Base-by-base conservation (phyloP, 2,329 filamentous ascomycete species). In the Grosmannia huntii region DNA sequence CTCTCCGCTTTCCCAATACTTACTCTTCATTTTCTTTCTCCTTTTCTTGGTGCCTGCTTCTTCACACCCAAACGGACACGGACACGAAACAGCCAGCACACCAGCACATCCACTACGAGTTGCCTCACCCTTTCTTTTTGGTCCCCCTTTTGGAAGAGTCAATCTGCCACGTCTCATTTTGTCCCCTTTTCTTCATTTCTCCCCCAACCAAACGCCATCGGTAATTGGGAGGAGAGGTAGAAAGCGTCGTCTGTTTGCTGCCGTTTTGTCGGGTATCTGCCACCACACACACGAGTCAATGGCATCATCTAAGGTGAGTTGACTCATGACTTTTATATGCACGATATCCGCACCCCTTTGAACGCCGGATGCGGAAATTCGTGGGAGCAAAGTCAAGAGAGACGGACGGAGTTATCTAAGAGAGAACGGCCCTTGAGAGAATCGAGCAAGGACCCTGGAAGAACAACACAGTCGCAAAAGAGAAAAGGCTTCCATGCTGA, bases 291-390 rank as follows among this genome's bases (percentile, higher is more conserved):
- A 23, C 41, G 36, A 50, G 50, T 16, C 65, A 67, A 70, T 70
- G 68, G 67, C 68, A 48, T 69, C 68, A 36, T 68, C 64, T 33
- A 64, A 62, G 61, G 63, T 64, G 9, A 57, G 62, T 62, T 19
- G 50, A 38, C 21, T 55, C 44, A 28, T 41, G 5, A 14, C 28
- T n/a, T 6, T 27, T 11, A 27, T 27, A 27, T 25, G 14, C 11
- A 28, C 21, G 46, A 27, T 12, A 49, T 14, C 25, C 25, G 48
- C 23, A 50, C 5, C 48, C 7, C 23, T n/a, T 19, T 19, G 3
- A 5, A 27, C 19, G 14, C 25, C 14, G 25, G 5, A 49, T 33
- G 31, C 31, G 31, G 31, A 33, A 33, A 10, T 33, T 10, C 11
- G 31, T 33, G 31, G 31, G 31, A 33, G 5, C 31, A 33, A 33